Percentiles rank a stretch among this genome's conserved stretches.
Evolutionary conservation across 768 basidiomycete genomes (phyloP).

Genomic region (Podaxis carcinomalis): DNA sequence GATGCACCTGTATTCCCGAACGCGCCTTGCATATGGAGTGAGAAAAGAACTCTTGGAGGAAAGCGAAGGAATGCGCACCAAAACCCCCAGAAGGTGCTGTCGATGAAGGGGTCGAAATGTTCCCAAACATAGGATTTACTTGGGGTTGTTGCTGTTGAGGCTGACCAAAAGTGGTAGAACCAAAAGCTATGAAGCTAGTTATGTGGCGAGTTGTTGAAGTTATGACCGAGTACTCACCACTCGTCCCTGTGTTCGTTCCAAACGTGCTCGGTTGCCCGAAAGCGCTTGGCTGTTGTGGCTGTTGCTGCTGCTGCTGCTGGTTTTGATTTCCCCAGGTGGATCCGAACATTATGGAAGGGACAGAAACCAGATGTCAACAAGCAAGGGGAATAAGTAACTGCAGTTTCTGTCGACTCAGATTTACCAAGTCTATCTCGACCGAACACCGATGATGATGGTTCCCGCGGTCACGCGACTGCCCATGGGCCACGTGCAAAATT

Average conservation of each 20-base stretch:
- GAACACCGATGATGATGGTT: conserved; percentile 6
- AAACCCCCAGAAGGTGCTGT: conserved; percentile 33
- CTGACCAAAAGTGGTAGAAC: conserved; percentile 59
- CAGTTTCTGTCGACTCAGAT: conserved; percentile 6
- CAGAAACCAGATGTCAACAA: conserved; percentile 5
- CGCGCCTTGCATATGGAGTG: conserved; percentile 31
- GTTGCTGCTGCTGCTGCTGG: conserved; percentile 57
- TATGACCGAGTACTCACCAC: conserved; percentile 31
- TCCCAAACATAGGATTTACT: conserved; percentile 82
- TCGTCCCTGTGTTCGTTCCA: conserved; percentile 37
- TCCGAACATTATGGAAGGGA: conserved; percentile 53
- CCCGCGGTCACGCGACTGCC: conserved; percentile 18
- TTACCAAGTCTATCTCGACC: neutral
- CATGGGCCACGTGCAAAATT: conserved; percentile 27
- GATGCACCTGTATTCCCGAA: conserved; percentile 27
- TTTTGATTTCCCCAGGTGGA: conserved; percentile 70
- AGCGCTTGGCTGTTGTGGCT: conserved; percentile 49
- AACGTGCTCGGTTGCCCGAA: conserved; percentile 73
- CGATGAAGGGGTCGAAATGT: conserved; percentile 34
- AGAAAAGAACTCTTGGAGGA: conserved; percentile 13
- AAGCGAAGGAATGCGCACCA: conserved; percentile 30
- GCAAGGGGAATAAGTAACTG: neutral
- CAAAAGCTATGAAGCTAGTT: conserved; percentile 41
- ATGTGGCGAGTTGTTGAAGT: conserved; percentile 21
- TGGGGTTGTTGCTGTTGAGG: conserved; percentile 51